Conservation (phyloP, 768 basidiomycete genomes). For the Porphyrellus cyaneotinctus region DNA sequence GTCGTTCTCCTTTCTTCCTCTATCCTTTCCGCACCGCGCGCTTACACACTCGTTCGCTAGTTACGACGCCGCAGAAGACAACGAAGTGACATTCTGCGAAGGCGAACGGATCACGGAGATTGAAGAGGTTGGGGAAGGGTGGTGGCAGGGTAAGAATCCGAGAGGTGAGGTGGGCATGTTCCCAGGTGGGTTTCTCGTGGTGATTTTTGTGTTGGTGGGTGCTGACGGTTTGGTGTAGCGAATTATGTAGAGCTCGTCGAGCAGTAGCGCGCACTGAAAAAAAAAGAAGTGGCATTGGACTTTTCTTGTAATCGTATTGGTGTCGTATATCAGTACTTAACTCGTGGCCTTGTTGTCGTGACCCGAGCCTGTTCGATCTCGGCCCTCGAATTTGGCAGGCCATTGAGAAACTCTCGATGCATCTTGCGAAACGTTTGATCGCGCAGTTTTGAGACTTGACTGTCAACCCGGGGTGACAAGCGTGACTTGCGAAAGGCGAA, state of each 20-base stretch:
- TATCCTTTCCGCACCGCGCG: neutral
- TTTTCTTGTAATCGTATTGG: too few relatives aligned
- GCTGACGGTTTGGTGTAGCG: slow-evolving; percentile 5
- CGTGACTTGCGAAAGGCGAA: too few relatives aligned
- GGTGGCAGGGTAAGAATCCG: slow-evolving; percentile 73
- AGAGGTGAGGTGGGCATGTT: slow-evolving; percentile 64
- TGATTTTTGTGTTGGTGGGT: neutral
- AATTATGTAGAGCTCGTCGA: slow-evolving; percentile 20
- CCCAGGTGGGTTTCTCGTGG: slow-evolving; percentile 47
- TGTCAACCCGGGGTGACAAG: too few relatives aligned
- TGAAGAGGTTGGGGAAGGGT: slow-evolving; percentile 80
- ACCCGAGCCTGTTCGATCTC: too few relatives aligned
- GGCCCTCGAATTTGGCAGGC: too few relatives aligned
- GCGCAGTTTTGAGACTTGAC: too few relatives aligned
- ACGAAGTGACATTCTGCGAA: slow-evolving; percentile 82
- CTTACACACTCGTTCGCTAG: slow-evolving; percentile 34
- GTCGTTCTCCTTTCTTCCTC: neutral
- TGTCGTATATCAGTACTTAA: too few relatives aligned
- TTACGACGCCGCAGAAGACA: slow-evolving; percentile 88
- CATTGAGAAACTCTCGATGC: too few relatives aligned
- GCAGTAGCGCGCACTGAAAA: too few relatives aligned
- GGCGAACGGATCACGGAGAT: slow-evolving; percentile 78
- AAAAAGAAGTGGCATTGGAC: too few relatives aligned
- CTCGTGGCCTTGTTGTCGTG: too few relatives aligned
- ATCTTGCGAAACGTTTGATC: too few relatives aligned